Evolutionary conservation across 2,329 filamentous ascomycete species (phyloP), one percentile per base, ranked within the genome.

Genomic region (Fusarium paranaense): DNA sequence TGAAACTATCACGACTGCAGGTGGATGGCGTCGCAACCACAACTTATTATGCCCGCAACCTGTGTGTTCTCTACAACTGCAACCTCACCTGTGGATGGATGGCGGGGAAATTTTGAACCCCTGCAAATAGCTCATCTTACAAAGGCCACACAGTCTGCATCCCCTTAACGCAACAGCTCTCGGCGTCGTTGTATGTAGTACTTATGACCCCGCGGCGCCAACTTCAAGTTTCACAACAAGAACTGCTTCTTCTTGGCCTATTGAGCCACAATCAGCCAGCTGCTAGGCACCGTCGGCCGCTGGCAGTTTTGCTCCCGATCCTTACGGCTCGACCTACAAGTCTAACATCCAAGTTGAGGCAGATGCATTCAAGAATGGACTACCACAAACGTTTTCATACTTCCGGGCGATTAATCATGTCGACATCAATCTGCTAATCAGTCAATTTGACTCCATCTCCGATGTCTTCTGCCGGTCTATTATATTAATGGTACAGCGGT

Each of bases 261-360:
- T 50, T 32, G 45, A 25, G 20, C 25, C 22, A 40, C 16, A 9
- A 16, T 22, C 8, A 18, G 13, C 14, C n/a, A 42, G 47, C 61
- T 25, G 40, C 18, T 16, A 68, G 42, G 40, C 54, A 61, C 64
- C 56, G 64, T 69, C 68, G 68, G 58, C 30, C 40, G 33, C 58
- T 59, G 59, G 68, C 59, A 69, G 35, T 64, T 72, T 30, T 27
- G 18, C 64, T 66, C 62, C 52, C 38, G 57, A 27, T 64, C 45
- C 47, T 37, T 18, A 56, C 42, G 18, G n/a, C 56, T 61, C 42
- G 32, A 67, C 65, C 50, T 25, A 25, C 42, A 22, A 25, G 20
- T 25, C 42, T 45, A 45, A 13, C 11, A 45, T 45, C 42, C 14
- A 22, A 25, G 20, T 20, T 45, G 42, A 45, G 20, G 13, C 42